Base-by-base conservation (phyloP, 306 rosid species). In the Glycyrrhiza uralensis region DNA sequence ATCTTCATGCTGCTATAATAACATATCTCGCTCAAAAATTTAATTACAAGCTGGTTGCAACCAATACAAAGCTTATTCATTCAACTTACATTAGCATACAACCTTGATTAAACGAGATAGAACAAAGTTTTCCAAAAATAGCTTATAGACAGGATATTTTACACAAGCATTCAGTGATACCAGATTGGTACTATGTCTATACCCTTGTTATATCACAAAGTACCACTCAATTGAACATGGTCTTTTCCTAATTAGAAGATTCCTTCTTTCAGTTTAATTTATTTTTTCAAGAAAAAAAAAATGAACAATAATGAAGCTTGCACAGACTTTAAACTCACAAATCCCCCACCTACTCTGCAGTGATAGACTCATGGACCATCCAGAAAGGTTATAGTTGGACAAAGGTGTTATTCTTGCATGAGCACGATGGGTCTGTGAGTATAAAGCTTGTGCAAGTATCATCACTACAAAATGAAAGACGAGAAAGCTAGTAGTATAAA, bases 401-500 rank as follows among this genome's bases (percentile, higher is more conserved):
- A 33, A 22, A 61, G 32, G 29, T 23, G 30, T 74, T 22, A 32
- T 41, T 42, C 67, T 42, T n/a, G 66, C 50, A 41, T 28, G 64
- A 7, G 14, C 9, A 50, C 22, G 38, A 26, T 19, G 17, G 42
- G 33, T 35, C 49, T 22, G 77, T 33, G 22, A 64, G 58, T 42
- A 55, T 52, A 76, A 66, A 67, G 33, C 56, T 6, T 44, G 12
- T 4, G 50, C 35, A 39, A 22, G 52, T 38, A 45, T 67, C 11
- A 35, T 50, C 38, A 61, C 28, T 44, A 32, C 30, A 65, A 76
- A 79, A 55, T 30, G 38, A 57, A 66, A 23, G 70, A 8, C 8
- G 33, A 54, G 52, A 77, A 56, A n/a, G 51, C 42, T 68, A 62
- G 62, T 12, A 61, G n/a, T 50, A 72, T 70, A 76, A 75, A 93